Conservation (phyloP, 1,284 basidiomycete genomes). For the Vanrija humicola region DNA sequence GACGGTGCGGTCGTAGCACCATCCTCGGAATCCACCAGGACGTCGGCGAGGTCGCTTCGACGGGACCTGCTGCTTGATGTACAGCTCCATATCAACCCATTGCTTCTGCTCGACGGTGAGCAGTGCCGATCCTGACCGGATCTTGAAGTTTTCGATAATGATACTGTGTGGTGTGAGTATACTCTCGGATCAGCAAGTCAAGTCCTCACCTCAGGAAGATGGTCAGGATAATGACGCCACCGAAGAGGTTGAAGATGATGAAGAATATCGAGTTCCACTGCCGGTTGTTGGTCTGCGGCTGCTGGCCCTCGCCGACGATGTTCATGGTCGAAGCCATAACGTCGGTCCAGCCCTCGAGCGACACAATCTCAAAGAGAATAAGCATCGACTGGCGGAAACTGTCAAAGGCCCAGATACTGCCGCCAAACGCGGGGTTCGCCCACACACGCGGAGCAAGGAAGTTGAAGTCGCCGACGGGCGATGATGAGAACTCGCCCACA, state of each 20-base stretch:
- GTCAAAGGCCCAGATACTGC: conserved; percentile 85
- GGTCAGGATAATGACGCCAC: conserved; percentile 83
- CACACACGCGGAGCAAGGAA: conserved; percentile 81
- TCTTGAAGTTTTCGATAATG: conserved; percentile 91
- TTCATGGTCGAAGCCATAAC: conserved; percentile 81
- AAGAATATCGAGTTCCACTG: conserved; percentile 88
- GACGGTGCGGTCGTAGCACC: conserved; percentile 90
- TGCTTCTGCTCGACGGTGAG: conserved; percentile 85
- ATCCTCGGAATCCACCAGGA: conserved; percentile 39
- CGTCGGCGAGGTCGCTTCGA: conserved; percentile 59
- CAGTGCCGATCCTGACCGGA: conserved; percentile 75
- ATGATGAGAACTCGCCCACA: conserved; percentile 63
- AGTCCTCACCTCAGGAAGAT: conserved; percentile 72
- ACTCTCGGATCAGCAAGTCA: background rate
- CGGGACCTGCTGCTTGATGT: conserved; percentile 82
- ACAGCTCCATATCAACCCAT: conserved; percentile 89
- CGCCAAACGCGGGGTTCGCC: conserved; percentile 72
- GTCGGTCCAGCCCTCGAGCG: conserved; percentile 92
- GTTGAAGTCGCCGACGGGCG: conserved; percentile 54
- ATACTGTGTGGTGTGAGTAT: conserved; percentile 52
- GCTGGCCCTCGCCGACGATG: conserved; percentile 65
- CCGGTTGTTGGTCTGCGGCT: conserved; percentile 67
- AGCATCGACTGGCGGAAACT: conserved; percentile 78
- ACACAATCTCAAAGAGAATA: conserved; percentile 95
- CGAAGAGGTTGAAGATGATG: conserved; percentile 87